Base-by-base conservation (phyloP, 495 filamentous ascomycete species). In the Sporormia fimetaria region DNA sequence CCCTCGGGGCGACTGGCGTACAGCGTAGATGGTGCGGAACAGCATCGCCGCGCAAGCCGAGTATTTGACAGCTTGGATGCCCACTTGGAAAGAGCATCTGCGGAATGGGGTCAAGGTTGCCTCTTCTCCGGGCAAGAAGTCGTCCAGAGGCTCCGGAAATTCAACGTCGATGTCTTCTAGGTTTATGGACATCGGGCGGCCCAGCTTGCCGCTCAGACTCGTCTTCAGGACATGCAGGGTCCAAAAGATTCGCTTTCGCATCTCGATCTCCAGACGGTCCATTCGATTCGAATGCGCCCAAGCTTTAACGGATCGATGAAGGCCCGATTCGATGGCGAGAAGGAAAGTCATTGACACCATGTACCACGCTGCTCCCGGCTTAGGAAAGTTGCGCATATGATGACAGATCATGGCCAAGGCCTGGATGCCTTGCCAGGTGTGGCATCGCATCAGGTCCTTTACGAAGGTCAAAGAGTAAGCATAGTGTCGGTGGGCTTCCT, bases 191-290 rank as follows among this genome's bases (percentile, higher is more conserved):
- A 87, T 83, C 12, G 83, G 83, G 26, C 78, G 67, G 21, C 83
- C 83, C 21, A 87, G 67, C 38, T 78, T 81, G 22, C 80, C 79
- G 50, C 78, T 77, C 20, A 87, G 59, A 6, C 70, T 71, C 17
- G 80, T 66, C 33, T 75, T 64, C 11, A 85, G 67, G 17, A 66
- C 62, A 14, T 82, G 55, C 31, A 85, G 63, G 8, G 68, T 64
- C 80, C 80, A 88, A 65, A 82, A 88, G 3, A 78, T 67, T 17
- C 83, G 68, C 61, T 87, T 87, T 17, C 83, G 67, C 47, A 84
- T 67, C 54, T 88, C 83, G 43, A 80, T 69, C 24, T 82, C 79
- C 3, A 78, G 58, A 15, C 53, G 51, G 37, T 70, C 76, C 26
- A 47, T 46, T 28, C 61, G 58, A 1, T 67, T 67, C 6, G 66